Percentiles rank a stretch among this genome's conserved stretches.
Evolutionary conservation across 805 yeast species (phyloP).

Genomic region (Candida broadrunensis): DNA sequence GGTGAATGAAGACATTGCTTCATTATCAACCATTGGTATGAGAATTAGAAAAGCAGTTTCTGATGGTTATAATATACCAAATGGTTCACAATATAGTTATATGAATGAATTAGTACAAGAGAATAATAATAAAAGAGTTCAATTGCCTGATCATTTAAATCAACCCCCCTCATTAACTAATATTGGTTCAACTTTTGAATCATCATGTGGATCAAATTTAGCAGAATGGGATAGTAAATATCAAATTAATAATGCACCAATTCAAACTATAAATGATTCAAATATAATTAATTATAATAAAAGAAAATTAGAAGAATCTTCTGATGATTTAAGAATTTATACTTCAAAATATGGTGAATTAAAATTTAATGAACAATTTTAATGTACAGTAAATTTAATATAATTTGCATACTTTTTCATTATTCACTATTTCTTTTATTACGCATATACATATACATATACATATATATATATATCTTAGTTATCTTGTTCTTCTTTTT

Average conservation of each 20-base stretch:
- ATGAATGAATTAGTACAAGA: slow-evolving; percentile 1
- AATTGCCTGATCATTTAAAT: slow-evolving; percentile 38
- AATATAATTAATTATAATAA: slow-evolving; percentile 14
- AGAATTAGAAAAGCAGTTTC: slow-evolving; percentile 65
- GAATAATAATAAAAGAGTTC: slow-evolving; percentile 23
- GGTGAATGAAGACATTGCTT: slow-evolving; percentile 27
- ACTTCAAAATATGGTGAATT: slow-evolving; percentile 42
- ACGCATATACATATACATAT: too few relatives aligned
- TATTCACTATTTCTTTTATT: too few relatives aligned
- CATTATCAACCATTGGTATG: slow-evolving; percentile 63
- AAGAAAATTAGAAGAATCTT: slow-evolving; percentile 22
- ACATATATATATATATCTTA: too few relatives aligned
- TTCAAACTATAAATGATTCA: slow-evolving; percentile 4
- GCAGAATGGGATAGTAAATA: slow-evolving; percentile 37
- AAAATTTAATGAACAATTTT: slow-evolving; percentile 49
- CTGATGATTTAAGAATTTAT: slow-evolving; percentile 9
- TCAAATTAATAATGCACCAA: slow-evolving; percentile 8
- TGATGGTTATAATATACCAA: slow-evolving; percentile 49
- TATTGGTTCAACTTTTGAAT: slow-evolving; percentile 41
- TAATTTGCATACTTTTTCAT: too few relatives aligned
- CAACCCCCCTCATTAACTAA: slow-evolving; percentile 45
- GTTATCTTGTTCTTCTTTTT: too few relatives aligned
- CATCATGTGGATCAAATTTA: slow-evolving; percentile 32
- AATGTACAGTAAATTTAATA: too few relatives aligned
- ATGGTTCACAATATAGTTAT: slow-evolving; percentile 8